Conservation (phyloP, 176 grass and related monocot species). For the Neostapfia colusana region DNA sequence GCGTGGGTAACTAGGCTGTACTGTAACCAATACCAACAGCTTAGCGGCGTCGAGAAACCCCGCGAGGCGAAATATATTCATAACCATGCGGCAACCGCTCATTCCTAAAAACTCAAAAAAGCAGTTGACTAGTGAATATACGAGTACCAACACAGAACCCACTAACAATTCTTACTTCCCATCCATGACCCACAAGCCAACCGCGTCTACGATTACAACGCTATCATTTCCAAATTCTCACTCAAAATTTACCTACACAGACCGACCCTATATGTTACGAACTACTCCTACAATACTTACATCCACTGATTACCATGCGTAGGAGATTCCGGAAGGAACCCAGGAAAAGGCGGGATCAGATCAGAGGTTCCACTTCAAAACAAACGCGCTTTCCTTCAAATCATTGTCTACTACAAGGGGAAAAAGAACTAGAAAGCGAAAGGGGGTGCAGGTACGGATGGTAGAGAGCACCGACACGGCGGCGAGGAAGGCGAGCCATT, state of each 20-base stretch:
- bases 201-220: background rate
- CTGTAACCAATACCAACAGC: background rate
- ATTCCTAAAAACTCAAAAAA: background rate
- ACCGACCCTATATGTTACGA: background rate
- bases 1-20: background rate
- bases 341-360: constrained; percentile 3
- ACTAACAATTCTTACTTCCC: background rate
- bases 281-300: background rate
- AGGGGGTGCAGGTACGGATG: background rate
- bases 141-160: background rate
- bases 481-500: constrained; percentile 74
- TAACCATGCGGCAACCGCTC: background rate
- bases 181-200: background rate
- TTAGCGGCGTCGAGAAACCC: background rate
- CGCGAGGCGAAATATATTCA: background rate
- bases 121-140: background rate
- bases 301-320: background rate
- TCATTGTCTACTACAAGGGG: background rate
- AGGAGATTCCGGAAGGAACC: background rate
- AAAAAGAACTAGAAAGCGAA: background rate
- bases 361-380: constrained; percentile 9
- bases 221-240: background rate
- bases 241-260: too few relatives aligned
- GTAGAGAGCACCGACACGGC: constrained; percentile 56
- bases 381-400: background rate